Evolutionary conservation across 2,329 filamentous ascomycete species (phyloP).

Genomic region (Atkinsonella texensis): DNA sequence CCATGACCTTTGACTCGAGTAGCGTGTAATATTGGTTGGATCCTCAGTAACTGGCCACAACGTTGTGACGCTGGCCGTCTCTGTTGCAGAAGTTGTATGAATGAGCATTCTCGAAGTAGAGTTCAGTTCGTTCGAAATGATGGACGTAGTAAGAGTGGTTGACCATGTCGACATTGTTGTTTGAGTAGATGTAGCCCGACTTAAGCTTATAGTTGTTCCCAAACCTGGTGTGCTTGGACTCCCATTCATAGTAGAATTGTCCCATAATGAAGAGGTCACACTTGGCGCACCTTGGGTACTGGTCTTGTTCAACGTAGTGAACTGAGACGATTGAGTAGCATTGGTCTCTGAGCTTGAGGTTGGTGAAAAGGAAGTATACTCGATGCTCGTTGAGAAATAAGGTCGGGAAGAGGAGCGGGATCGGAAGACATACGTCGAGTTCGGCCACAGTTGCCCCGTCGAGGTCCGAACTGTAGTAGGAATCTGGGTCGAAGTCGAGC

Average conservation of each 20-base stretch:
- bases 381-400: neutral
- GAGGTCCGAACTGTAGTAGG: neutral
- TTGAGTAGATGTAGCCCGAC: neutral
- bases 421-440: neutral
- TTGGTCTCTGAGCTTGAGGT: neutral
- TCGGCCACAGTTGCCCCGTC: neutral
- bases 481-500: neutral
- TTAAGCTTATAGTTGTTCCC: neutral
- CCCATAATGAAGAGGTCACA: neutral
- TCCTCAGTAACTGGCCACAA: neutral
- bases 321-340: neutral
- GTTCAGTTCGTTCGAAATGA: neutral
- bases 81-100: neutral
- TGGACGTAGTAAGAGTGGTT: neutral
- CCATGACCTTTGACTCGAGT: neutral
- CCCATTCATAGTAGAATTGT: neutral
- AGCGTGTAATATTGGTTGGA: neutral
- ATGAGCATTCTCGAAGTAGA: neutral
- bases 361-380: neutral
- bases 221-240: neutral
- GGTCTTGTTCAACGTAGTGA: neutral
- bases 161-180: neutral
- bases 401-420: neutral
- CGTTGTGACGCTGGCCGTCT: neutral
- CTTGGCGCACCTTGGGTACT: neutral